Base-by-base conservation (phyloP, 2,329 filamentous ascomycete species). In the Byssoonygena ceratinophila region DNA sequence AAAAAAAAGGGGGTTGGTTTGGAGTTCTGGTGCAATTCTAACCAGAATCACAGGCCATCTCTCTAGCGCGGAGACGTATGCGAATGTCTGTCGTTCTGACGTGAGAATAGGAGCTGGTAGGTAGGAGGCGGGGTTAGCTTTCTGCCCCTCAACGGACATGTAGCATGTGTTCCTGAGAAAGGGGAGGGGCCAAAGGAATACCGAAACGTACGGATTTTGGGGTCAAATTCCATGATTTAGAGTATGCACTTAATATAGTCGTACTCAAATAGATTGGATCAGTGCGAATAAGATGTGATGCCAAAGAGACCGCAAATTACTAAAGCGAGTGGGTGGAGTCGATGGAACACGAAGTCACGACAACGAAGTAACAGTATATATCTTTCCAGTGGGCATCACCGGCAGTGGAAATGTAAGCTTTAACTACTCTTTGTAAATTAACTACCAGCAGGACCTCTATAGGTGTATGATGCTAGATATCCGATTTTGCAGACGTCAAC, bases 31-130 rank as follows among this genome's bases (percentile, higher is more conserved):
- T n/a, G n/a, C n/a, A n/a, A 39, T 29, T 1, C 79, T 66, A 62
- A 94, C 88, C 61, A 98, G 73, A 65, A 98, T 98, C 53, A 95
- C 77, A 14, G 92, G 92, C 92, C 91, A 98, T 67, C 92, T 79
- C 59, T 89, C 84, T 63, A 84, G 79, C 31, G 87, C 91, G 7
- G 92, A 95, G 55, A 83, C 76, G 68, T 83, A 88, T 49, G 86
- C 92, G 66, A 97, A 97, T 45, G 89, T 96, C 39, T 77, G 85
- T 63, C 80, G 80, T 73, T 97, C 90, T 61, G 78, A 82, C 34
- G 89, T 97, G 60, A 76, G 77, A 67, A 84, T 94, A 56, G 81
- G 82, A 44, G 84, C 87, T 94, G 54, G 36, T 25, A 34, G 46
- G 59, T 49, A n/a, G n/a, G n/a, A n/a, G 32, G 56, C 51, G 59